A percentile compares a stretch with the other conserved stretches of the same genome.
Evolutionary conservation across 345 rosid species (phyloP).

Genomic region (Dipteronia dyeriana): DNA sequence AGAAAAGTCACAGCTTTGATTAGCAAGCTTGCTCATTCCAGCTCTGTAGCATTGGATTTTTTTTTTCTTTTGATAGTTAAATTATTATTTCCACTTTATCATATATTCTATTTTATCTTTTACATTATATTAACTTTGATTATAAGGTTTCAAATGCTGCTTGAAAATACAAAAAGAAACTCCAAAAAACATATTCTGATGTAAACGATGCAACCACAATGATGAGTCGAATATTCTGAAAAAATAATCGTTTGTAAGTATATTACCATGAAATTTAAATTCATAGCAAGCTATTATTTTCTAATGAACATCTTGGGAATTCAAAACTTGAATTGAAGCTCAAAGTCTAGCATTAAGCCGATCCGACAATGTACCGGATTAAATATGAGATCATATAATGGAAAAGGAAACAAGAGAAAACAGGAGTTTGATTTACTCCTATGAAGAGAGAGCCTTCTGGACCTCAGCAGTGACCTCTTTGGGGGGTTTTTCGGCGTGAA

Average conservation of each 20-base stretch:
- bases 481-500: slow-evolving; percentile 73
- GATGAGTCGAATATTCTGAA: neutral
- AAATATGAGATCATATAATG: neutral
- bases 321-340: slow-evolving; percentile 8
- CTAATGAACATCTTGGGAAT: neutral
- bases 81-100: neutral
- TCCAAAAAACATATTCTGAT: neutral
- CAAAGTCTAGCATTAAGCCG: slow-evolving; percentile 16
- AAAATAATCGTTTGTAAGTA: neutral
- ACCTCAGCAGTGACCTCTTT: slow-evolving; percentile 82
- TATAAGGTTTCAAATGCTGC: neutral
- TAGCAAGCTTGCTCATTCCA: too few species aligned
- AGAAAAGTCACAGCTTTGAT: neutral
- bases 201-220: neutral
- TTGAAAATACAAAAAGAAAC: neutral
- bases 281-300: slow-evolving; percentile 10
- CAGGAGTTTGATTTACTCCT: neutral
- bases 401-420: neutral
- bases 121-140: too few species aligned
- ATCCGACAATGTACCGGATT: slow-evolving; percentile 28
- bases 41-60: neutral
- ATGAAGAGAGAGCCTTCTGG: slow-evolving; percentile 61
- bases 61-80: too few species aligned
- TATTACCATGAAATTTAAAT: neutral
- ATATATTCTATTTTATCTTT: too few species aligned